Base-by-base conservation (phyloP, 768 basidiomycete species). In the Dentipellis sp. region DNA sequence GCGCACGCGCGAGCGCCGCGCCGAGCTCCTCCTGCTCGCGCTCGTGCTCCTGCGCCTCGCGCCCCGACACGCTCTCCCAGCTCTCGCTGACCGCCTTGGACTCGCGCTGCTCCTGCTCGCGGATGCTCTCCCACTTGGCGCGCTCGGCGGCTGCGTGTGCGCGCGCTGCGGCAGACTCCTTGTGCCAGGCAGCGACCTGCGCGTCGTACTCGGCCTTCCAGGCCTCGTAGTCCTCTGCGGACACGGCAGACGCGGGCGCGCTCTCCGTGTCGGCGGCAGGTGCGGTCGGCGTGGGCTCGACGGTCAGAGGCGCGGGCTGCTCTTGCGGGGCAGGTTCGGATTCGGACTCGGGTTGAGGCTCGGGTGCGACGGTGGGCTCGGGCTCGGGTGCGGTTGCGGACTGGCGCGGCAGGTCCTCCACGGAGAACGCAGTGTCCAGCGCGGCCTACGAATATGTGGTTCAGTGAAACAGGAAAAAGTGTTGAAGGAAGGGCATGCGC, bases 91-190 rank as follows among this genome's bases (percentile, higher is more conserved):
- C 58, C 22, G 57, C 14, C 39, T 50, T 34, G 29, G 52, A 58
- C 60, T 53, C 46, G 52, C 60, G 53, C 61, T 58, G 72, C 68
- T 87, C 83, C 36, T 72, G 72, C 35, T 74, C 75, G 42, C 90
- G 79, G 50, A 86, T 72, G 14, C 73, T 72, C 66, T 88, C 88
- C 88, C 87, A 92, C 59, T 76, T 75, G 45, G 76, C 77, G 10
- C 89, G 84, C 67, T 83, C 81, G 58, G 75, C 77, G 72, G 90
- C 89, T 9, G 88, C 86, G 66, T 84, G 89, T 65, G 80, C 74
- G 52, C 88, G 83, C 46, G 83, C 83, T 58, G 80, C 79, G 34
- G 88, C 84, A 39, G 83, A 85, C 63, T 83, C 80, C 21, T 79
- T 78, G 40, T 84, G 83, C 91, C 90, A 93, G 55, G 75, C 70